Conservation (phyloP, 164 flowering plant genomes). For the Liquidambar formosana region DNA sequence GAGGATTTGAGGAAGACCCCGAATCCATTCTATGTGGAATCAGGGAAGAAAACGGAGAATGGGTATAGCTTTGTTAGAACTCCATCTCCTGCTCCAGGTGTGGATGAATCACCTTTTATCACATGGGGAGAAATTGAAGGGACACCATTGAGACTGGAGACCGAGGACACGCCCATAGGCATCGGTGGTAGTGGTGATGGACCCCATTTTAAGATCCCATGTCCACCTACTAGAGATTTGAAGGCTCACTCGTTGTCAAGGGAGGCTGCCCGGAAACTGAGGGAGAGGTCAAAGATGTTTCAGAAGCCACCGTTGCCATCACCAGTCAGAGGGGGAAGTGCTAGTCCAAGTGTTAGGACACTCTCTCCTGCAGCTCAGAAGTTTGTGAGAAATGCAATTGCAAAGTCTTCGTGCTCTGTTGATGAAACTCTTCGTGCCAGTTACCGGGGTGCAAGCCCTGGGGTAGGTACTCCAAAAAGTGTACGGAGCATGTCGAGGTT, state of each 20-base stretch:
- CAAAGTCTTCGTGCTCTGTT: constrained; percentile 67
- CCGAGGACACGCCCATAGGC: constrained; percentile 77
- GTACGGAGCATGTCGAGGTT: constrained; percentile 83
- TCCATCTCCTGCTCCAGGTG: constrained; percentile 94
- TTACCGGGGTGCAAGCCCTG: constrained; percentile 80
- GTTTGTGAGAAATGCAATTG: constrained; percentile 87
- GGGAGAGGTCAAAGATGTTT: constrained; percentile 85
- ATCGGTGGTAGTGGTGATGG: constrained; percentile 84
- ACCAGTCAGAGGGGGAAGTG: constrained; percentile 78
- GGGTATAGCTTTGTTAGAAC: constrained; percentile 85
- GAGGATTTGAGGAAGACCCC: constrained; percentile 91
- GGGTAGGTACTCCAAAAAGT: constrained; percentile 60
- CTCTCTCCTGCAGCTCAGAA: constrained; percentile 97
- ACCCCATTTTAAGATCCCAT: constrained; percentile 73
- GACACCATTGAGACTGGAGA: constrained; percentile 85
- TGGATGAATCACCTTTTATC: constrained; percentile 85
- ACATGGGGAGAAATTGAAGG: constrained; percentile 99
- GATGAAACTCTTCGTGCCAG: constrained; percentile 95
- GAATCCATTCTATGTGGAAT: constrained; percentile 69
- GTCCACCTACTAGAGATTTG: constrained; percentile 70
- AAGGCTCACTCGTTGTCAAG: constrained; percentile 90
- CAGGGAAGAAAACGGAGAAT: constrained; percentile 66
- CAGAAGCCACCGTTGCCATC: constrained; percentile 90
- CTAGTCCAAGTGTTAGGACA: constrained; percentile 75
- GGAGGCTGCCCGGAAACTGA: constrained; percentile 83